phyloP scores from a whole-genome alignment of 352 stramenopile genomes.

The Pythium sukuiense region DNA sequence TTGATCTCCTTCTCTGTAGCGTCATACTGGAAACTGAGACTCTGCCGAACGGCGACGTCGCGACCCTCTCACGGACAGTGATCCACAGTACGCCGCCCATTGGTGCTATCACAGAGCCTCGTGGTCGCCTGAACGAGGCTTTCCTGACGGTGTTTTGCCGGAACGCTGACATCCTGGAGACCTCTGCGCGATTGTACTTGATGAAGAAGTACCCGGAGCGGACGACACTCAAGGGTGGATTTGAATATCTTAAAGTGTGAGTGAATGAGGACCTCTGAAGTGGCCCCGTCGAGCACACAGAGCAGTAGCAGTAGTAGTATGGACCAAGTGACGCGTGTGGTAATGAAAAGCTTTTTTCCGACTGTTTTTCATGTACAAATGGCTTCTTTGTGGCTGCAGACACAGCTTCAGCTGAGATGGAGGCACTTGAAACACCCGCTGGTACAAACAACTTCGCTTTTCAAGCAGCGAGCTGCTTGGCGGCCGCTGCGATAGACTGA shows the following conservation, averaged over 20 bases:
- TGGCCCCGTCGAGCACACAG: background rate
- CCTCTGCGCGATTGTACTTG: slow-evolving; percentile 58
- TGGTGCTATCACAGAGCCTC: slow-evolving; percentile 61
- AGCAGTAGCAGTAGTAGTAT: background rate
- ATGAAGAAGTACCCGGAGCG: slow-evolving; percentile 51
- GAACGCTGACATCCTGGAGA: slow-evolving; percentile 71
- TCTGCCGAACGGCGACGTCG: slow-evolving; percentile 45
- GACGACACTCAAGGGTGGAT: slow-evolving; percentile 23
- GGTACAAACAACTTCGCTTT: background rate
- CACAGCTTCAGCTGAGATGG: background rate
- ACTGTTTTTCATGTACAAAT: background rate
- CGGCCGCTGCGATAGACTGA: slow-evolving; percentile 41
- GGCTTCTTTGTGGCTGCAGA: background rate
- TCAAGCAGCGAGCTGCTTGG: slow-evolving; percentile 9
- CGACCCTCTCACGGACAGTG: slow-evolving; percentile 63
- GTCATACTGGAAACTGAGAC: slow-evolving; percentile 66
- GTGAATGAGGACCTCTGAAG: slow-evolving; percentile 5
- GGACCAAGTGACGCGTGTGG: background rate
- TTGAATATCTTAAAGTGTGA: slow-evolving; percentile 20
- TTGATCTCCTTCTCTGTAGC: slow-evolving; percentile 28
- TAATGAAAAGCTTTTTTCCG: slow-evolving; percentile 2
- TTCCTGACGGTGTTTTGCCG: slow-evolving; percentile 81
- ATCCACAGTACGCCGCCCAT: slow-evolving; percentile 71
- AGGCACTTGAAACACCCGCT: background rate
- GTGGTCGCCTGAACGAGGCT: slow-evolving; percentile 70